Evolutionary conservation across 257 asterid species (phyloP), one percentile per base, ranked within the genome.

Genomic region (Primulina tabacum): DNA sequence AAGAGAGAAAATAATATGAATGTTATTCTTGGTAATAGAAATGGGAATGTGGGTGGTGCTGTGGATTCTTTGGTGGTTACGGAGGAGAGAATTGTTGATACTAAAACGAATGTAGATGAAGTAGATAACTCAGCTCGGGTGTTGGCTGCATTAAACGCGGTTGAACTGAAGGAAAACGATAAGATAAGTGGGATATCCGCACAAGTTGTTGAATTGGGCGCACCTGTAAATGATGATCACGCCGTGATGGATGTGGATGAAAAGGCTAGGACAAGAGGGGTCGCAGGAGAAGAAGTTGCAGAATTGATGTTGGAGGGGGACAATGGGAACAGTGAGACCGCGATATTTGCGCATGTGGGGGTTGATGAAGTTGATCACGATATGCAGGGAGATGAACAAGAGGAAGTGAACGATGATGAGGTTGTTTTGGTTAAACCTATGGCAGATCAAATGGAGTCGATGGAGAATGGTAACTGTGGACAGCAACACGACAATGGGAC

Each of bases 191-290:
- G 75, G 32, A 7, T 53, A 16, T 60, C 73, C 47, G 74, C 63
- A 5, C 60, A 32, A 26, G 68, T 59, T 65, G 72, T 57, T 10
- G 78, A 60, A 16, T 58, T 34, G 1, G 75, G 64, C 21, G 62
- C 47, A 11, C 62, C 62, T 43, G 18, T 30, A 57, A 76, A 18
- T 59, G 78, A 64, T 75, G 78, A 59, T 68, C 63, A 60, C 30
- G 71, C 61, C 37, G 76, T 76, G 11, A 86, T 86, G 93, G 87
- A 80, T 68, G 77, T 82, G 38, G 97, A 86, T n/a, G 86, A 67
- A 11, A 69, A 67, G 9, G 75, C 61, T 43, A 67, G 60, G 35
- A 24, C 64, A 43, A 65, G 18, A 37, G 62, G 12, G 37, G 62
- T 47, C 68, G 62, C 72, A 7, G 73, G 70, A 55, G 40, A 62